Base-by-base conservation (phyloP, 495 filamentous ascomycete species). In the Amniculicola lignicola region DNA sequence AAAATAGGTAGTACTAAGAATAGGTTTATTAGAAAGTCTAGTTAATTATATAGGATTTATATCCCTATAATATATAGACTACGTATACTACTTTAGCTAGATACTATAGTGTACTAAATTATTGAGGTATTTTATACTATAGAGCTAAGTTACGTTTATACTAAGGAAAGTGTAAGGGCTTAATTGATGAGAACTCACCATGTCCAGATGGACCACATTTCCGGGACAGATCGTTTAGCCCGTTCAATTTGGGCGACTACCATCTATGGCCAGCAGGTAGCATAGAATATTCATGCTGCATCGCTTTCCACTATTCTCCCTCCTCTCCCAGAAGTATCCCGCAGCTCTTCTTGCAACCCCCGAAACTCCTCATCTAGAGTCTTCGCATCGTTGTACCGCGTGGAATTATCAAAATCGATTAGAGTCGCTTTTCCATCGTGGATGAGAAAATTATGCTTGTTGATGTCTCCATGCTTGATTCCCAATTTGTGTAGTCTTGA, bases 361-460 rank as follows among this genome's bases (percentile, higher is more conserved):
- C 29, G 29, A 33, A 33, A 43, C 40, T 43, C 40, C 4, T n/a
- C 40, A 5, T 43, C 40, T 4, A 43, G 40, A 15, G n/a, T 21
- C 6, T 43, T 5, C 14, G 2, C 21, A 9, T 6, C 4, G 16
- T 2, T 14, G 40, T 14, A 2, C 40, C 16, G n/a, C 40, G n/a
- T 3, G 11, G 40, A 15, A 15, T 11, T 43, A 11, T 43, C 40
- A 43, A 43, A 43, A 21, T 43, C 40, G 4, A 43, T 6, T 14
- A 43, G 40, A 12, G 21, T 21, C 16, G 21, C 40, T 43, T 14
- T 21, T 4, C 40, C 40, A 9, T 43, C 40, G 4, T 21, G 40
- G 4, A 43, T 21, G 4, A 43, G 40, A 21, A 43, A 43, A 24
- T 43, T 43, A 43, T 43, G 16, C 40, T 24, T 21, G 40, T 43